phyloP scores from a whole-genome alignment of 306 rosid species.

The Vachellia collinsii region DNA sequence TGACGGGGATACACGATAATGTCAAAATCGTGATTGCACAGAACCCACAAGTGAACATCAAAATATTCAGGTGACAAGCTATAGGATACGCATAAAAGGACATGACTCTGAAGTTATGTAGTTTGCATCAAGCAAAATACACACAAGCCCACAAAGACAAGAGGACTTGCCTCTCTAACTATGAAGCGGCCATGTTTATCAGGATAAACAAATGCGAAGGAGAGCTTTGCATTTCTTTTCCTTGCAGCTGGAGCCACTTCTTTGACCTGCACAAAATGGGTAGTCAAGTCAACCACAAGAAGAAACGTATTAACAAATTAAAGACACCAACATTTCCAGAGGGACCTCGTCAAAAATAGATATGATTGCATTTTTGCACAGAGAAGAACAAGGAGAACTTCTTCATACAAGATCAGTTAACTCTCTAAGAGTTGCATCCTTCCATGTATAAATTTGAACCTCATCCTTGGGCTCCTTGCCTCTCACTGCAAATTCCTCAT shows the following conservation, averaged over 20 bases:
- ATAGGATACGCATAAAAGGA: not conserved
- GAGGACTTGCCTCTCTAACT: slow-evolving; percentile 67
- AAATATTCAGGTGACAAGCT: not conserved
- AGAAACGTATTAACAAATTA: not conserved
- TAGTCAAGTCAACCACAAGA: slow-evolving; percentile 31
- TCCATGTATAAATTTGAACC: slow-evolving; percentile 98
- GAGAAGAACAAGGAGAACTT: not conserved
- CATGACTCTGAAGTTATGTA: not conserved
- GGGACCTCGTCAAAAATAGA: not conserved
- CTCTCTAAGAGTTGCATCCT: slow-evolving; percentile 93
- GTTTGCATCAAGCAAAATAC: slow-evolving; percentile 1
- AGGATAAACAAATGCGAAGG: slow-evolving; percentile 94
- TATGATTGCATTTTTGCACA: not conserved
- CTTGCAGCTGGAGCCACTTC: slow-evolving; percentile 95
- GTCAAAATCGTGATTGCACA: slow-evolving; percentile 5
- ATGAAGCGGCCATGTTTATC: slow-evolving; percentile 85
- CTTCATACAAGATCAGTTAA: slow-evolving; percentile 81
- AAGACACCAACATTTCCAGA: not conserved
- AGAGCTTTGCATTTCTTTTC: slow-evolving; percentile 86
- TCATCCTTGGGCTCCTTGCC: slow-evolving; percentile 96
- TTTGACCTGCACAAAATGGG: slow-evolving; percentile 63
- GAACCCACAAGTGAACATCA: not conserved
- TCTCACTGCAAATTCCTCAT: slow-evolving; percentile 84
- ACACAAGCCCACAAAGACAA: not conserved
- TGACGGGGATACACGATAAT: not conserved